A percentile compares a stretch with the other conserved stretches of the same genome.
phyloP scores from a whole-genome alignment of 2,329 filamentous ascomycete genomes.

The Sclerotiophoma versabilis region DNA sequence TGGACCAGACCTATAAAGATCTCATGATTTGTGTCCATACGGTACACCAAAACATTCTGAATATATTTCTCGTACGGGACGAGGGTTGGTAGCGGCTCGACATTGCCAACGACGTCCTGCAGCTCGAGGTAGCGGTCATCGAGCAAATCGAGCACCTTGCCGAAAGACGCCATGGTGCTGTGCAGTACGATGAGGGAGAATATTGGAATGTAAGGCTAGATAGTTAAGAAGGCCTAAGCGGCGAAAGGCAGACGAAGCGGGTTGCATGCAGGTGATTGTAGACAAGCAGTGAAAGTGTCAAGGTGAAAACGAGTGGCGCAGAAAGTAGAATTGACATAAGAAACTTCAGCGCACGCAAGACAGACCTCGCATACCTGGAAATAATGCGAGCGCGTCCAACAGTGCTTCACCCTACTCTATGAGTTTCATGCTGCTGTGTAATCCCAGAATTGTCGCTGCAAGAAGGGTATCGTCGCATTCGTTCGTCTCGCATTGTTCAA shows the following conservation, averaged over 20 bases:
- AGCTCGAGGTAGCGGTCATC: slow-evolving; percentile 40
- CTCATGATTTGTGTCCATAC: slow-evolving; percentile 35
- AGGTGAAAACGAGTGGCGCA: slow-evolving; percentile 10
- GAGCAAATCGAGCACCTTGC: slow-evolving; percentile 41
- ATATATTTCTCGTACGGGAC: slow-evolving; percentile 41
- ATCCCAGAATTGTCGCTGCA: slow-evolving; percentile 17
- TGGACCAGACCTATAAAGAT: slow-evolving; percentile 38
- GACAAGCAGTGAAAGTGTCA: slow-evolving; percentile 2
- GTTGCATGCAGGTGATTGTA: background rate
- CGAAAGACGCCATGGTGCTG: slow-evolving; percentile 36
- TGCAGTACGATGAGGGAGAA: background rate
- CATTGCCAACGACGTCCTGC: slow-evolving; percentile 42
- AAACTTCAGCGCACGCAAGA: background rate
- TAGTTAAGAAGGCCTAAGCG: background rate
- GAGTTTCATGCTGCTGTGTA: slow-evolving; percentile 2
- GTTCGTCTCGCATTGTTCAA: background rate
- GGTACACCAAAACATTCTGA: slow-evolving; percentile 34
- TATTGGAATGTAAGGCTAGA: background rate
- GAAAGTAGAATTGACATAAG: background rate
- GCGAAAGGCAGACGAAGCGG: background rate
- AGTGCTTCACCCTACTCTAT: slow-evolving; percentile 9
- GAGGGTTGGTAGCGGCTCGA: slow-evolving; percentile 39
- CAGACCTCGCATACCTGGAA: background rate
- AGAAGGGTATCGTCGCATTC: slow-evolving; percentile 30
- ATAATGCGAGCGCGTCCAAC: background rate